Conservation (phyloP, 345 rosid species). For the Melaleuca quinquenervia region DNA sequence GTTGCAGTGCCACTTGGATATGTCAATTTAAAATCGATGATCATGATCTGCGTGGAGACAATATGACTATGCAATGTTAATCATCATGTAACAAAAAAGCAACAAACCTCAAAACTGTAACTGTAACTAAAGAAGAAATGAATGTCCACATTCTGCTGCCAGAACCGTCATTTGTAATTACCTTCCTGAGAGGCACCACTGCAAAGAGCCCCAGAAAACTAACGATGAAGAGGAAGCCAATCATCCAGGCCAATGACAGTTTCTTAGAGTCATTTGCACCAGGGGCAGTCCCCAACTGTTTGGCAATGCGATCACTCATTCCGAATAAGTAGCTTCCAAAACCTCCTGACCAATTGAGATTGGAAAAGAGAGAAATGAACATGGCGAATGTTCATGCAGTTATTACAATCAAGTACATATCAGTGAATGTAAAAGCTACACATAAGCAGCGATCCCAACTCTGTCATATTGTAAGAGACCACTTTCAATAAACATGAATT, state of each 20-base stretch:
- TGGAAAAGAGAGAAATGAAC: neutral
- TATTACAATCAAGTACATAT: neutral
- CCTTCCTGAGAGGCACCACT: constrained; percentile 76
- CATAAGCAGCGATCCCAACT: neutral
- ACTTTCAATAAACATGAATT: neutral
- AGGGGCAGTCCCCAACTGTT: neutral
- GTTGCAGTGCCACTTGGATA: constrained; percentile 91
- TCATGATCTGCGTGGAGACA: constrained; percentile 44
- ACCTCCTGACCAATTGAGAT: neutral
- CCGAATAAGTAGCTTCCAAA: neutral
- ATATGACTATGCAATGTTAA: neutral
- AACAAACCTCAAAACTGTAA: neutral
- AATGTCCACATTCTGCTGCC: neutral
- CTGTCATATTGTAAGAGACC: neutral
- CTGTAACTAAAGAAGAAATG: neutral
- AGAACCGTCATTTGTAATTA: neutral
- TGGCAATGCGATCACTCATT: neutral
- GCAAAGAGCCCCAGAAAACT: constrained; percentile 89
- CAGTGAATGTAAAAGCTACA: neutral
- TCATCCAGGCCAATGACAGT: constrained; percentile 58
- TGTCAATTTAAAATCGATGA: constrained; percentile 58
- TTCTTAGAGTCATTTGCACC: neutral
- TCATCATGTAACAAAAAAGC: neutral
- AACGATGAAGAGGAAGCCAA: constrained; percentile 72
- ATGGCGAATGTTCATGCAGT: neutral